Evolutionary conservation across 768 basidiomycete species (phyloP), one percentile per base, ranked within the genome.

Genomic region (Tulasnella sp.): DNA sequence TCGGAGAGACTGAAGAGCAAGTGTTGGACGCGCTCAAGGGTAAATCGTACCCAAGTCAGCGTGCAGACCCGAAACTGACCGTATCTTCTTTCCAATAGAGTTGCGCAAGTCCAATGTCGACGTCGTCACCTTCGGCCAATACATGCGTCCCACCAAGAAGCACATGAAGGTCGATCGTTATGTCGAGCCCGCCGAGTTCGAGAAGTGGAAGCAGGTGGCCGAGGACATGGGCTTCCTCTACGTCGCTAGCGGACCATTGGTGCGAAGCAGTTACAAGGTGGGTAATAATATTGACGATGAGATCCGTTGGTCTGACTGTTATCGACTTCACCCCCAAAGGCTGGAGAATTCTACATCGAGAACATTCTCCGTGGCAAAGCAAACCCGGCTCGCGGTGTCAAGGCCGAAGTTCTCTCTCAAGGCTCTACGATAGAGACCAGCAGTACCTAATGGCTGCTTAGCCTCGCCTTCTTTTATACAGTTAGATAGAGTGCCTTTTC

Each of bases 101-200:
- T 88, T 99, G 9, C 92, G 97, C 67, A 91, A 91, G 80, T 86
- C 90, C 70, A 89, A 95, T 81, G 96, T 99, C 69, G 97, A 99
- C 82, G 97, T 99, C 7, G 95, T 99, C 39, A 99, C 98, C 1
- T 99, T 99, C 83, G 98, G 98, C 2, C 98, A 99, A 85, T 99
- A 99, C 84, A 99, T 99, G 98, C 92, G 98, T 72, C 98, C 98
- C 9, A 98, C 98, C 11, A 99, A 99, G 84, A 89, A 91, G 39
- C 98, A 99, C 85, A 99, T 99, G 98, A 99, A 99, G 84, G 98
- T 99, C 13, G 92, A 95, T 81, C 92, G 95, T 40, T 99, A 99
- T 82, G 95, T 99, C 32, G 90, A 94, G 79, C 98, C 98, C 0
- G 89, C 90, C 5, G 96, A 99, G 83, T 99, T 99, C 81, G 93